Base-by-base conservation (phyloP, 2,329 filamentous ascomycete genomes). In the Trichoderma oligosporum region DNA sequence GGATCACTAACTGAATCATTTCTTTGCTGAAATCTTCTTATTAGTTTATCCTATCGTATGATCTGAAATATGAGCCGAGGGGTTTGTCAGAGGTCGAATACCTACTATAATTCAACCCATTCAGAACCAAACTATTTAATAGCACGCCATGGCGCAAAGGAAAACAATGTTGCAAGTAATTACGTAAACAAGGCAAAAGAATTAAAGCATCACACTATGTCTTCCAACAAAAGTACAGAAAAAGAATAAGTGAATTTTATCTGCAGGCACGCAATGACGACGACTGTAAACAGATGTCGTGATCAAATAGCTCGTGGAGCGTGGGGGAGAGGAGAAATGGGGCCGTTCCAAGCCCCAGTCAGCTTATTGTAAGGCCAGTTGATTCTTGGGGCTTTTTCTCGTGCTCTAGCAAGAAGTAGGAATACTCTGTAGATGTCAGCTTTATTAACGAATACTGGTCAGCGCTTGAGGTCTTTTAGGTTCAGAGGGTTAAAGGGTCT, bases 11-110 rank as follows among this genome's bases (percentile, higher is more conserved):
- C 27, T 27, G 39, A 20, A 45, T 45, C 7, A 6, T 14, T 14
- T 18, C 9, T 14, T 44, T 14, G 9, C 5, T 9, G 7, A 8
- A 25, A 27, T 27, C 4, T 7, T 14, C 7, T 38, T 16, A 16
- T 42, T 31, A 35, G n/a, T n/a, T n/a, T n/a, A n/a, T n/a, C n/a
- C n/a, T n/a, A n/a, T 39, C 39, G 49, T 54, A 45, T 54, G 49
- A 54, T 39, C 49, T 39, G 49, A 22, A 33, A n/a, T n/a, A n/a
- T n/a, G n/a, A n/a, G n/a, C n/a, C n/a, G n/a, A n/a, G n/a, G n/a
- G n/a, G n/a, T n/a, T n/a, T n/a, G n/a, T n/a, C n/a, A n/a, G n/a
- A n/a, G n/a, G n/a, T n/a, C n/a, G n/a, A n/a, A n/a, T n/a, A n/a
- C n/a, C n/a, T n/a, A n/a, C n/a, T n/a, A n/a, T n/a, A n/a, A n/a